These are phyloP conservation scores for Solanum virginianum DNA, from an alignment of 257 asterid genomes.

Conservation along the genomic window DNA sequence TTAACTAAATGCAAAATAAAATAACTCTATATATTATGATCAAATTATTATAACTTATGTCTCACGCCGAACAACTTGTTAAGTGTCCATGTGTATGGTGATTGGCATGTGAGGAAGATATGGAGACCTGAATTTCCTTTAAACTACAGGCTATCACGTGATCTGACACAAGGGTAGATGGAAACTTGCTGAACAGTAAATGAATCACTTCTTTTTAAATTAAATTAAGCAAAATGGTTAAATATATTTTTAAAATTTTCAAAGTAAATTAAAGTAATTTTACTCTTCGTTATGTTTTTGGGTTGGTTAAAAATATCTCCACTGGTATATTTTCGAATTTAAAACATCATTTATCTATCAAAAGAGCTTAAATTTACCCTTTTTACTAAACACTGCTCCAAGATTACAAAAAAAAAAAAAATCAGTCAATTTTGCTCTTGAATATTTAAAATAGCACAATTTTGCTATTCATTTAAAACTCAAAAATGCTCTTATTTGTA, in stretches of 20 bases:
- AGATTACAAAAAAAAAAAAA: neutral
- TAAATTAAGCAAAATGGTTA: neutral
- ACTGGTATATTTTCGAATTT: neutral
- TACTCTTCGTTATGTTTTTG: neutral
- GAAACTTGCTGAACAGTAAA: constrained; percentile 26
- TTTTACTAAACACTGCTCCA: neutral
- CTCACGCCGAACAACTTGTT: neutral
- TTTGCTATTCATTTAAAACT: neutral
- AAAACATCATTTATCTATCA: neutral
- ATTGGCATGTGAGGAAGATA: constrained; percentile 37
- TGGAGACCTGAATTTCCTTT: neutral
- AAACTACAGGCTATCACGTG: constrained; percentile 38
- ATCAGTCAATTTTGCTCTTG: neutral
- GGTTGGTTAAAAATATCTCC: too few species aligned
- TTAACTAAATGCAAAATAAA: too few species aligned
- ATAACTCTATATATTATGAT: too few species aligned
- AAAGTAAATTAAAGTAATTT: neutral
- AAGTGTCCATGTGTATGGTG: neutral
- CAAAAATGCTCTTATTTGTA: too few species aligned
- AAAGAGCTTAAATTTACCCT: neutral
- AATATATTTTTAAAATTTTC: neutral
- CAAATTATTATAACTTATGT: too few species aligned
- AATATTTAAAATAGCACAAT: neutral
- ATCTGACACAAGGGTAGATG: constrained; percentile 6
- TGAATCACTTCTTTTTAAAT: neutral